phyloP scores from a whole-genome alignment of 2,329 filamentous ascomycete species.

The Exophiala aquamarina region DNA sequence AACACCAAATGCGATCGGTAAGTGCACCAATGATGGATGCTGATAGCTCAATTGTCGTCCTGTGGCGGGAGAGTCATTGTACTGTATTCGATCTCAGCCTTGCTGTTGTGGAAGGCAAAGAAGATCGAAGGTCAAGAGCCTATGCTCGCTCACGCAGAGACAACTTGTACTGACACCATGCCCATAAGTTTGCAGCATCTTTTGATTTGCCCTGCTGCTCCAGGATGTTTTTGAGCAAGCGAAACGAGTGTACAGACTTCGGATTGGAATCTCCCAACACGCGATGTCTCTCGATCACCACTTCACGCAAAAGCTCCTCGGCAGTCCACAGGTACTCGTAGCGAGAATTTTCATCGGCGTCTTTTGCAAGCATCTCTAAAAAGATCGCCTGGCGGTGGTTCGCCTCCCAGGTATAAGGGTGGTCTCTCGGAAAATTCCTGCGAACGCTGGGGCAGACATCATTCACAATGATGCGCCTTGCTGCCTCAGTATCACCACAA shows the following conservation, averaged over 20 bases:
- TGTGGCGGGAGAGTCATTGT: too few relatives aligned
- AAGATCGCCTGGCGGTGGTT: conserved; percentile 22
- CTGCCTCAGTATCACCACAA: conserved; percentile 10
- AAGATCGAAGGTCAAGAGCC: too few relatives aligned
- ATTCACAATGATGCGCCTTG: conserved; percentile 12
- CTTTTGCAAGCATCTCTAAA: conserved; percentile 16
- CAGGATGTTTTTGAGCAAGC: conserved; percentile 13
- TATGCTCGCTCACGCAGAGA: neutral
- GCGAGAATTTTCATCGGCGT: conserved; percentile 1
- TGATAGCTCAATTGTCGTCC: too few relatives aligned
- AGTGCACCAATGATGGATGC: too few relatives aligned
- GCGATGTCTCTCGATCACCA: conserved; percentile 14
- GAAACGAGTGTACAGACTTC: conserved; percentile 16
- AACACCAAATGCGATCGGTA: too few relatives aligned
- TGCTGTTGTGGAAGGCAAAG: too few relatives aligned
- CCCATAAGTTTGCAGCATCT: conserved; percentile 12
- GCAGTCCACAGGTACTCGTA: conserved; percentile 5
- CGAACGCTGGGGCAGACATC: conserved; percentile 11
- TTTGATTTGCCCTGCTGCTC: conserved; percentile 8
- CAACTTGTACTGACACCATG: conserved; percentile 14
- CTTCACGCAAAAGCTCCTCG: conserved; percentile 18
- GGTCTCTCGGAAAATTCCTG: conserved; percentile 15
- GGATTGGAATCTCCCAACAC: conserved; percentile 16
- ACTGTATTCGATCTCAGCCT: too few relatives aligned
- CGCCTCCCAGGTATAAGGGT: conserved; percentile 22